These are phyloP conservation scores for Auriscalpium microsporum DNA, from an alignment of 768 basidiomycete species.

Conservation along the genomic window DNA sequence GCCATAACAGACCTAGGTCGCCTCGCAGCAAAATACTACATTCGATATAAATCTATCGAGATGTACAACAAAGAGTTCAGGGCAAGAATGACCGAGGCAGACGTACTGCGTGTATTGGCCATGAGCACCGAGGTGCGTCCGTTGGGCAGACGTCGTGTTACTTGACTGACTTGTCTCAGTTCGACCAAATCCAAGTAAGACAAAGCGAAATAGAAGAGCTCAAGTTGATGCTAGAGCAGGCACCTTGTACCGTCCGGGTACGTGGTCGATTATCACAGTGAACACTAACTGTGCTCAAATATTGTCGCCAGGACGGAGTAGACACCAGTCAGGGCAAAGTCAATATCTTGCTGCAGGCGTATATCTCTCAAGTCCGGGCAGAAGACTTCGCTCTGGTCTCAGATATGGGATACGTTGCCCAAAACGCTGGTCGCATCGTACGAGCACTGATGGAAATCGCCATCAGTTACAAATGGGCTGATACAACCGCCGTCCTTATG, in stretches of 20 bases:
- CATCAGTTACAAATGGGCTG: constrained; percentile 88
- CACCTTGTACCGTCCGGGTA: constrained; percentile 54
- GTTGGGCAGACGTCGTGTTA: neutral
- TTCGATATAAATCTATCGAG: constrained; percentile 77
- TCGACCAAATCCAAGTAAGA: constrained; percentile 89
- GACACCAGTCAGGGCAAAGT: constrained; percentile 74
- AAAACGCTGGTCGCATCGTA: constrained; percentile 90
- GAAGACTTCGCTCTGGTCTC: constrained; percentile 97
- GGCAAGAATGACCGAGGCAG: constrained; percentile 85
- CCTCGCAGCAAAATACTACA: constrained; percentile 95
- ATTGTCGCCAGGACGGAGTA: constrained; percentile 45
- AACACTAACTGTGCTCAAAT: neutral
- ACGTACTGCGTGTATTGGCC: constrained; percentile 78
- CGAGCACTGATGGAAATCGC: constrained; percentile 94
- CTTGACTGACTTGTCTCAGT: constrained; percentile 37
- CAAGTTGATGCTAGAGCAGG: constrained; percentile 50
- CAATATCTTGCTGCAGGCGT: constrained; percentile 89
- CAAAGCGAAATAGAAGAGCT: constrained; percentile 86
- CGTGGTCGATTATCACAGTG: neutral
- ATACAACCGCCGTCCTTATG: constrained; percentile 68
- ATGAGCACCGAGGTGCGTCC: constrained; percentile 77
- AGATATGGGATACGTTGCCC: constrained; percentile 88
- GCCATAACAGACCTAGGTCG: constrained; percentile 85
- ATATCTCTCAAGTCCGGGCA: constrained; percentile 70
- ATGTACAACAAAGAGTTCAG: constrained; percentile 76